These are phyloP conservation scores for Penicillium hesseltinei DNA, from an alignment of 2,329 filamentous ascomycete genomes.

Conservation along the genomic window DNA sequence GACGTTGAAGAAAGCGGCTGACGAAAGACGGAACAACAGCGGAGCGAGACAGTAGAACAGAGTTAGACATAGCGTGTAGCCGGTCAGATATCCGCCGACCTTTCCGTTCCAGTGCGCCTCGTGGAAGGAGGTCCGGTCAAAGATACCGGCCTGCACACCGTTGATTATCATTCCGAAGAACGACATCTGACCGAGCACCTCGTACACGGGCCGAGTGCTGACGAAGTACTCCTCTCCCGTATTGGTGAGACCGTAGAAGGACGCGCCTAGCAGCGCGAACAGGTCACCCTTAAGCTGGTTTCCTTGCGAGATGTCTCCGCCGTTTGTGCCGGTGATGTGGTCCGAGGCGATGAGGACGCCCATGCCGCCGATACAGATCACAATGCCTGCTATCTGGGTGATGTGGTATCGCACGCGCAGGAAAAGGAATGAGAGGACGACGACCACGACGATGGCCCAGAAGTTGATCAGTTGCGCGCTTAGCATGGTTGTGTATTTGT, in stretches of 20 bases:
- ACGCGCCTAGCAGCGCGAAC: slow-evolving; percentile 84
- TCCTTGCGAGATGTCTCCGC: slow-evolving; percentile 55
- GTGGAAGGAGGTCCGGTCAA: slow-evolving; percentile 74
- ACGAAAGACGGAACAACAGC: slow-evolving; percentile 82
- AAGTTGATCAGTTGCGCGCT: slow-evolving; percentile 97
- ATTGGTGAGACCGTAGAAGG: slow-evolving; percentile 87
- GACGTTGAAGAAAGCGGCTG: slow-evolving; percentile 95
- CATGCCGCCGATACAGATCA: slow-evolving; percentile 87
- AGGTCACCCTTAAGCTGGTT: slow-evolving; percentile 86
- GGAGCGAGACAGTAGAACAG: slow-evolving; percentile 89
- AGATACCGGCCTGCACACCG: slow-evolving; percentile 84
- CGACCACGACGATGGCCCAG: slow-evolving; percentile 94
- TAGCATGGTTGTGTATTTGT: slow-evolving; percentile 86
- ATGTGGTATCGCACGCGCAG: slow-evolving; percentile 86
- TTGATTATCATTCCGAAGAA: slow-evolving; percentile 89
- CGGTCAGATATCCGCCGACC: slow-evolving; percentile 79
- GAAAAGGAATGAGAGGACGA: slow-evolving; percentile 76
- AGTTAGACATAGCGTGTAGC: slow-evolving; percentile 78
- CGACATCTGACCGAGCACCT: slow-evolving; percentile 87
- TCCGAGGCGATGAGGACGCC: slow-evolving; percentile 84
- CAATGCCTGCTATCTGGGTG: slow-evolving; percentile 80
- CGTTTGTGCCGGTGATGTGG: slow-evolving; percentile 73
- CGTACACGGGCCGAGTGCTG: slow-evolving; percentile 79
- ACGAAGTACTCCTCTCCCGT: slow-evolving; percentile 95
- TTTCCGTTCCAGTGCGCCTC: slow-evolving; percentile 63